Conservation (phyloP, 1,139 yeast genomes). For the Torulaspora globosa region DNA sequence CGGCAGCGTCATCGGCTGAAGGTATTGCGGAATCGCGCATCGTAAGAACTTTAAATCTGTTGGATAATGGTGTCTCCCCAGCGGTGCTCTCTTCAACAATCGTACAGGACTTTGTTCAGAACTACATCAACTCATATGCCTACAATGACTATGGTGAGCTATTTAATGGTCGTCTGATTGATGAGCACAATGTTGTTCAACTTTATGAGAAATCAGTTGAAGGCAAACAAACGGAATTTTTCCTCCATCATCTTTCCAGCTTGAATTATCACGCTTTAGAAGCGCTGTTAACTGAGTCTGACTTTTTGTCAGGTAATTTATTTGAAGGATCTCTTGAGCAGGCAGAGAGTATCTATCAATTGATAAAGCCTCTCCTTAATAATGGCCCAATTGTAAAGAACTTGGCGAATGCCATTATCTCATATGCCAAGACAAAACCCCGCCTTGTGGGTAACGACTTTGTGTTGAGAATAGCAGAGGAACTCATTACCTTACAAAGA, state of each 20-base stretch:
- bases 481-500: conserved; percentile 12
- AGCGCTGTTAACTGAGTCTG: conserved; percentile 24
- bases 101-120: conserved; percentile 33
- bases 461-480: conserved; percentile 15
- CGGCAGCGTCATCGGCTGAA: conserved; percentile 24
- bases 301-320: conserved; percentile 25
- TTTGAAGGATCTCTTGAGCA: conserved; percentile 18
- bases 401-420: conserved; percentile 21
- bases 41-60: conserved; percentile 21
- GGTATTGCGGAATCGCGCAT: conserved; percentile 19
- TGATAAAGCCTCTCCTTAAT: conserved; percentile 18
- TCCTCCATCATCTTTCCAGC: conserved; percentile 30
- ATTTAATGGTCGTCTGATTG: conserved; percentile 35
- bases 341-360: conserved; percentile 15
- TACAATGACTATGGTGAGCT: conserved; percentile 29
- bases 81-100: conserved; percentile 29
- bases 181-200: conserved; percentile 34
- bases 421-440: conserved; percentile 12
- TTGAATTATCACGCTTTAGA: conserved; percentile 29
- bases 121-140: conserved; percentile 31
- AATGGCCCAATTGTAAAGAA: conserved; percentile 19
- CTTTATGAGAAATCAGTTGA: conserved; percentile 33
- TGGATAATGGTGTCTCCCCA: conserved; percentile 18
- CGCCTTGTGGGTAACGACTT: conserved; percentile 4
- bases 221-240: conserved; percentile 21